Base-by-base conservation (phyloP, 2,329 filamentous ascomycete genomes). In the Drechslera avenae region DNA sequence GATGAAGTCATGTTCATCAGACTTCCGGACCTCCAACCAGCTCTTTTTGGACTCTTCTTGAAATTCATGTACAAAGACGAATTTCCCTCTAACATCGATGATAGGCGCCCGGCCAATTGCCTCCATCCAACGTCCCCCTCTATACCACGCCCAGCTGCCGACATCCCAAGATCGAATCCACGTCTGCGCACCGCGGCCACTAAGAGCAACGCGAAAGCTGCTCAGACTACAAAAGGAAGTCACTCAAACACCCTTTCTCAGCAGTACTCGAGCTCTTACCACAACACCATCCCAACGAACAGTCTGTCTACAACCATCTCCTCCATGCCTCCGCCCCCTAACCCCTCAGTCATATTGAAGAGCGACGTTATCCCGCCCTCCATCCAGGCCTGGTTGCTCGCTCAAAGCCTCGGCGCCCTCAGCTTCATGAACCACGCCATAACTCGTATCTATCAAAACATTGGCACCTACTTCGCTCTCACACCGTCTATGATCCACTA, bases 1-100 rank as follows among this genome's bases (percentile, higher is more conserved):
- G 21, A 23, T 7, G 5, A 23, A 8, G 21, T 5, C 7, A 23
- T 23, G 21, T 28, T 10, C 26, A 28, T 64, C 17, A 37, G 18
- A 3, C 36, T 63, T 2, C 30, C 46, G 2, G 41, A 54, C 1
- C 28, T 60, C 1, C 54, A 62, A 7, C 55, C 53, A 3, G 8
- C 3, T 1, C 54, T 59, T 37, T 66, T 67, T 18, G 52, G 56
- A 1, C 55, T 67, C 3, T 66, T 66, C 36, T 46, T 67, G 1
- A 49, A 44, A n/a, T 66, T 52, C 55, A 54, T 64, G 0, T 67
- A 63, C 41, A 54, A 52, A 8, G 59, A 57, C n/a, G 12, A 7
- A 16, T 66, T 63, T n/a, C 54, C 57, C 8, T 14, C 36, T 3
- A 39, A 21, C 10, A 40, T 62, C 9, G 54, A 63, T 21, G 35